These are phyloP conservation scores for Phialophora expanda DNA, from an alignment of 2,329 filamentous ascomycete species.

Conservation along the genomic window DNA sequence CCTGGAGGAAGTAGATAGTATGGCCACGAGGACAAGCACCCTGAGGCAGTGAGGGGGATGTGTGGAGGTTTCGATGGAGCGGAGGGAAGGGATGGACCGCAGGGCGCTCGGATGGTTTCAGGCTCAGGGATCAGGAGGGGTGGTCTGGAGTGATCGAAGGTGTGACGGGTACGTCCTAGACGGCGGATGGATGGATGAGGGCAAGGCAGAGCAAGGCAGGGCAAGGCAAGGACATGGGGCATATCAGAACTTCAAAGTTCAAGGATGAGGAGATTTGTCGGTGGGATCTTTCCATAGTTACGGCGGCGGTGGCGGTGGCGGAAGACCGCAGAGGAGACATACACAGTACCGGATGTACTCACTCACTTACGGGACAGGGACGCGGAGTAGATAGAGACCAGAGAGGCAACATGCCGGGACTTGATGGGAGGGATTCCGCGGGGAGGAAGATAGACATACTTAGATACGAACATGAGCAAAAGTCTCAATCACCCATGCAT, in stretches of 20 bases:
- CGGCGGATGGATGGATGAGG: not conserved
- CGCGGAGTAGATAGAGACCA: not conserved
- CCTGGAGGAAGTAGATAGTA: not conserved
- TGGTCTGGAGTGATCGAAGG: not conserved
- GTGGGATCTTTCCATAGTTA: not conserved
- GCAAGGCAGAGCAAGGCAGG: not conserved
- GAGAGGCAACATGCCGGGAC: not conserved
- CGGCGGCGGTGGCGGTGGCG: too few relatives aligned
- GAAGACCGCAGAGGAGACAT: not conserved
- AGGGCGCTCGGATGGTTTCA: not conserved
- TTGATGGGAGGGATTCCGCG: not conserved
- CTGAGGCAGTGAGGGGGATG: not conserved
- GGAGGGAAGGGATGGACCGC: not conserved
- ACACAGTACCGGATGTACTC: not conserved
- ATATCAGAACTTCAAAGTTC: too few relatives aligned
- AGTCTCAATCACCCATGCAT: not conserved
- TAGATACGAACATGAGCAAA: not conserved
- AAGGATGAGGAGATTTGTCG: too few relatives aligned
- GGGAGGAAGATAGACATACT: not conserved
- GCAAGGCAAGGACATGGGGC: too few relatives aligned
- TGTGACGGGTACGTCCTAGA: not conserved
- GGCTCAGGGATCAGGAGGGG: not conserved
- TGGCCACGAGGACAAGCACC: constrained; percentile 6
- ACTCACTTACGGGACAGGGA: not conserved
- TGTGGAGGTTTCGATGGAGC: not conserved